Evolutionary conservation across 1,139 yeast genomes (phyloP).

Genomic region (Saccharomyces hybrid): DNA sequence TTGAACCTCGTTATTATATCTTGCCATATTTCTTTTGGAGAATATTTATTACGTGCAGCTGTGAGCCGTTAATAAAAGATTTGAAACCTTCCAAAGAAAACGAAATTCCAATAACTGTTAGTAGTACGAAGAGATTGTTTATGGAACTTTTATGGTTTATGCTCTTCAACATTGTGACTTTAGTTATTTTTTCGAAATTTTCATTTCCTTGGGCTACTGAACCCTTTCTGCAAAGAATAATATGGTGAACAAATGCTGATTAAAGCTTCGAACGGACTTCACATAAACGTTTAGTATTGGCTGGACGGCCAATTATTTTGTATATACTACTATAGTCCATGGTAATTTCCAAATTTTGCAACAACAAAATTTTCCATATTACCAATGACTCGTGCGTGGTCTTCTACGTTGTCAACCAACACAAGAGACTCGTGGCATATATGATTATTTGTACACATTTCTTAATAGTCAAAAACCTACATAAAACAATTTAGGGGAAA

Average conservation of each 20-base stretch:
- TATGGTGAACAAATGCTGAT: constrained; percentile 50
- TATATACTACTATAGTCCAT: background rate
- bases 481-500: background rate
- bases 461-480: background rate
- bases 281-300: background rate
- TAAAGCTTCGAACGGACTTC: background rate
- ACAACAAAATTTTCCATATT: too few species aligned
- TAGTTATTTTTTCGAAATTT: constrained; percentile 49
- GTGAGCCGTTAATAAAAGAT: constrained; percentile 30
- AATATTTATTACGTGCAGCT: constrained; percentile 42
- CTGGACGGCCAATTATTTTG: background rate
- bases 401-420: background rate
- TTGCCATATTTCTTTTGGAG: constrained; percentile 75
- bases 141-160: constrained; percentile 58
- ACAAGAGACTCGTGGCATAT: background rate
- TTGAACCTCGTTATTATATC: constrained; percentile 90
- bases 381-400: too few species aligned
- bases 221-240: constrained; percentile 64
- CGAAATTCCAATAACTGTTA: constrained; percentile 18
- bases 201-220: constrained; percentile 68
- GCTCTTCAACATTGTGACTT: constrained; percentile 46
- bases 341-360: background rate
- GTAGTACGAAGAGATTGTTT: constrained; percentile 36
- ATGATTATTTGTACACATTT: background rate
- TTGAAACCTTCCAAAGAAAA: constrained; percentile 14